Base-by-base conservation (phyloP, 169 alveolate genomes). In the Cyclospora cayetanensis region DNA sequence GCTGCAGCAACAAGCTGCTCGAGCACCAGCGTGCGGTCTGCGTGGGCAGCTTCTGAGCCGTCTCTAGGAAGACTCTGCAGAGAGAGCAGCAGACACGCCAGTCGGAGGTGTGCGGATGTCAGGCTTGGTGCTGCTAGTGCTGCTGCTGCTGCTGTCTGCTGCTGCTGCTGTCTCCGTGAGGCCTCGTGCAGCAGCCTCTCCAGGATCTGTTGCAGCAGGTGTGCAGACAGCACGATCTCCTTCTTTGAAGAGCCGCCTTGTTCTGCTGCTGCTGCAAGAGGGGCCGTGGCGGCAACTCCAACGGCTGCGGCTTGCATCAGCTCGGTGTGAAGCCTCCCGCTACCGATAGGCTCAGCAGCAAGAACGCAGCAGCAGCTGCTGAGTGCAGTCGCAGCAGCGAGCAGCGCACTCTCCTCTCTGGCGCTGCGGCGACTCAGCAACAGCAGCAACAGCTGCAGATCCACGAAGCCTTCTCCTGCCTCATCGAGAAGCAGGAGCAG, bases 401-500 rank as follows among this genome's bases (percentile, higher is more conserved):
- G 84, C 39, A 72, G 29, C 60, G 84, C 55, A 22, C n/a, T 2
- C 55, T 72, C 84, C 35, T 72, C 84, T 18, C 31, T 72, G 2
- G 25, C 60, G 84, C 84, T 72, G 84, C 84, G 84, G 84, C 84
- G 84, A 53, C 37, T 4, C 37, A 72, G 60, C 84, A 72, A 53
- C 84, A 72, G 84, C 84, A 72, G 84, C 84, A 72, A 53, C 84
- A 72, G 53, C 53, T 72, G 60, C 84, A 72, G 7, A 15, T 72
- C 84, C 1, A 72, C 60, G 11, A 72, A 31, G 0, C 84, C 84
- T 39, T 72, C 84, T 35, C 60, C 84, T 72, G 84, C 84, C 25
- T 72, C 84, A 39, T 72, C 84, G 18, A 72, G 84, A 29, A 72
- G 84, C 84, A 72, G 84, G 60, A 72, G 84, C 84, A 72, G 53